phyloP scores from a whole-genome alignment of 768 basidiomycete genomes.

The Collybia nuda region DNA sequence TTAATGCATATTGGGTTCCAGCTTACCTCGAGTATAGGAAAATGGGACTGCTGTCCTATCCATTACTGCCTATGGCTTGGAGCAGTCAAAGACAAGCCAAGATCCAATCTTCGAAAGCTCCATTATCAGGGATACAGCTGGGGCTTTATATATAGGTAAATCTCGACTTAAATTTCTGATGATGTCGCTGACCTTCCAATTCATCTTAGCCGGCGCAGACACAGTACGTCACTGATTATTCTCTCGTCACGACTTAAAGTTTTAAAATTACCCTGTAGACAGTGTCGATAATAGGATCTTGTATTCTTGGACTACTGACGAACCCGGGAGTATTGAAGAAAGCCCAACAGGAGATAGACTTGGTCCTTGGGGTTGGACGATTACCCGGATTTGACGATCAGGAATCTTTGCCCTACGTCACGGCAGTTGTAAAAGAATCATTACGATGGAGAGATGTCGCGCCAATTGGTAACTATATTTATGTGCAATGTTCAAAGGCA shows the following conservation, averaged over 20 bases:
- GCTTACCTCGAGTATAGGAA: constrained; percentile 4
- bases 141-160: constrained; percentile 23
- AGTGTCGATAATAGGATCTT: constrained; percentile 16
- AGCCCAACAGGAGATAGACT: constrained; percentile 31
- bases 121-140: constrained; percentile 21
- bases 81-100: constrained; percentile 12
- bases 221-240: constrained; percentile 19
- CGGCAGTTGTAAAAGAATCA: constrained; percentile 30
- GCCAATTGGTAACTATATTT: constrained; percentile 20
- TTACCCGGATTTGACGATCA: constrained; percentile 30
- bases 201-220: constrained; percentile 24
- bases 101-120: constrained; percentile 16
- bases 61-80: constrained; percentile 17
- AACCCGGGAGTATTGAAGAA: constrained; percentile 24
- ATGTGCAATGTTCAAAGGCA: background rate
- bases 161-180: background rate
- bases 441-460: constrained; percentile 25
- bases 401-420: constrained; percentile 27
- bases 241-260: background rate
- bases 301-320: constrained; percentile 28
- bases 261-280: constrained; percentile 16
- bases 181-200: constrained; percentile 11
- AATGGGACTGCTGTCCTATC: constrained; percentile 20
- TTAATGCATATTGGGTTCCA: background rate
- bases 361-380: constrained; percentile 22